Conservation (phyloP, 2,329 filamentous ascomycete species). For the Fusarium dlaminii region DNA sequence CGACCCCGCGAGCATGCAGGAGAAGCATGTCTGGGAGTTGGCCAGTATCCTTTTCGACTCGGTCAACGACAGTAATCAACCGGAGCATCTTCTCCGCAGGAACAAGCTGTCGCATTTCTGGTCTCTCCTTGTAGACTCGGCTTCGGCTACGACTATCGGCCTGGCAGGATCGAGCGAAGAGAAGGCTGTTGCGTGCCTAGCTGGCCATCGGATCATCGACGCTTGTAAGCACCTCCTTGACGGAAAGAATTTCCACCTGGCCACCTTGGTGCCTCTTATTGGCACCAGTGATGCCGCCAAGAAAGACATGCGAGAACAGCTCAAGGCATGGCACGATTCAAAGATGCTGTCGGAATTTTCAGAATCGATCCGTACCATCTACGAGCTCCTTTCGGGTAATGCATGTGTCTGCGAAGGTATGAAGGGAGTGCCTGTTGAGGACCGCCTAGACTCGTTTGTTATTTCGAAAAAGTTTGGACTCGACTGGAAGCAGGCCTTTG, state of each 20-base stretch:
- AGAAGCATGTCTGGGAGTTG: constrained; percentile 84
- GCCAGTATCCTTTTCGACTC: constrained; percentile 88
- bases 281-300: constrained; percentile 75
- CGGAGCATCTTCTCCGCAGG: constrained; percentile 58
- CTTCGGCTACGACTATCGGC: constrained; percentile 63
- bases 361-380: constrained; percentile 84
- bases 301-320: constrained; percentile 80
- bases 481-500: constrained; percentile 94
- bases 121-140: constrained; percentile 71
- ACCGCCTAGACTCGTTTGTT: constrained; percentile 80
- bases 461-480: constrained; percentile 86
- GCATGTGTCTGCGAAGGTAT: constrained; percentile 85
- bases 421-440: constrained; percentile 76
- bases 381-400: constrained; percentile 89
- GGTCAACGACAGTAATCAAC: constrained; percentile 55
- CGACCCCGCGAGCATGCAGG: constrained; percentile 63
- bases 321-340: constrained; percentile 84
- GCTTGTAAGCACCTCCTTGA: constrained; percentile 83
- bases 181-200: constrained; percentile 82
- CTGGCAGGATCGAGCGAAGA: constrained; percentile 76
- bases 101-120: constrained; percentile 75
- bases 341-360: constrained; percentile 89
- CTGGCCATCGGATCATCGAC: constrained; percentile 80
- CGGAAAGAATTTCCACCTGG: constrained; percentile 83
- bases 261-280: constrained; percentile 84